A percentile compares a stretch with the other conserved stretches of the same genome.
Conservation (phyloP, 768 basidiomycete genomes). For the Auriculariales sp. region DNA sequence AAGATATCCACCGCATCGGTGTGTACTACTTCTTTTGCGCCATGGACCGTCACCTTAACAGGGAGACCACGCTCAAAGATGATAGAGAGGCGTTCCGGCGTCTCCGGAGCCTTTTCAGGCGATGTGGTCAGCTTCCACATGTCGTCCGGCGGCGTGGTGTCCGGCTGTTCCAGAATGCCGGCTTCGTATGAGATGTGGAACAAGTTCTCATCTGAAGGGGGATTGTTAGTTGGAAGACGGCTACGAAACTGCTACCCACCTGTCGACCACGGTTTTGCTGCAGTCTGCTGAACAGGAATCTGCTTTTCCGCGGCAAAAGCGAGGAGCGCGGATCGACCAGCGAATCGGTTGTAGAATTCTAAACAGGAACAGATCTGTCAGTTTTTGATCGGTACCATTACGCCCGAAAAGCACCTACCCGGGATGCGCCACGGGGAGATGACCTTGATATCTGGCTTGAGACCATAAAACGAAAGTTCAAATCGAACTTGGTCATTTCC, state of each 20-base stretch:
- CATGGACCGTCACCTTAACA: constrained; percentile 51
- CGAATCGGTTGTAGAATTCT: constrained; percentile 97
- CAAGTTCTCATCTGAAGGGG: constrained; percentile 70
- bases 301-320: constrained; percentile 74
- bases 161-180: constrained; percentile 94
- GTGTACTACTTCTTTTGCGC: constrained; percentile 35
- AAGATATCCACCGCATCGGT: constrained; percentile 95
- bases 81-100: constrained; percentile 67
- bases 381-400: not conserved
- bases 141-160: constrained; percentile 83
- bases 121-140: constrained; percentile 98
- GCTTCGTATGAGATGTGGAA: constrained; percentile 99
- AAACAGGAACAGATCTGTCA: no score
- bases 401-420: constrained; percentile 29
- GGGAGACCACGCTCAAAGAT: constrained; percentile 84
- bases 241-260: constrained; percentile 14
- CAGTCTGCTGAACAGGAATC: constrained; percentile 90
- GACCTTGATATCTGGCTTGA: constrained; percentile 97
- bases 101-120: constrained; percentile 65
- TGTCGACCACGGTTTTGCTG: constrained; percentile 97
- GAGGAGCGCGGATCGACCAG: constrained; percentile 88
- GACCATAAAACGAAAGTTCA: constrained; percentile 96
- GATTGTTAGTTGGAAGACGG: not conserved
- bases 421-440: constrained; percentile 97
- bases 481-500: constrained; percentile 99